Percentiles rank a stretch among this genome's conserved stretches.
Conservation (phyloP, 805 yeast genomes). For the Barnettozyma pratensis region DNA sequence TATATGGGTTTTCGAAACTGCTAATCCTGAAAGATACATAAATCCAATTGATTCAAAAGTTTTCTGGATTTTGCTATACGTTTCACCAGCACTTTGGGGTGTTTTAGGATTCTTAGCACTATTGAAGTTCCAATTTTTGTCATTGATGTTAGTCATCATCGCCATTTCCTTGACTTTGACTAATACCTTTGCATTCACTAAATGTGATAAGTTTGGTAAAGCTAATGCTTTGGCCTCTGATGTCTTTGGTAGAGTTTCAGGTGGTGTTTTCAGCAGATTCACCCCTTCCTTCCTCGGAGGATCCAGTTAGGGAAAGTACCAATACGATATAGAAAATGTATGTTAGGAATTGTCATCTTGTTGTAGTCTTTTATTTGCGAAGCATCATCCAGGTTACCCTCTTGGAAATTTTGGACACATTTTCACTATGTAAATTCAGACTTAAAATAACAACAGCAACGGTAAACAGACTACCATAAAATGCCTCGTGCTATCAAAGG, state of each 20-base stretch:
- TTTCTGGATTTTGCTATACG: constrained; percentile 79
- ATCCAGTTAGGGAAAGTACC: neutral
- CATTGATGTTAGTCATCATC: constrained; percentile 56
- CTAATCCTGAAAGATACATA: constrained; percentile 64
- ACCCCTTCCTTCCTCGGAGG: constrained; percentile 27
- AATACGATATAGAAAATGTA: no score
- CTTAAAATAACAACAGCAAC: no score
- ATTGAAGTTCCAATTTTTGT: constrained; percentile 67
- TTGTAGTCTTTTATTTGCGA: no score
- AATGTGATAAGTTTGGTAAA: constrained; percentile 88
- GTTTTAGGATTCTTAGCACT: constrained; percentile 72
- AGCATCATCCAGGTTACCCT: no score
- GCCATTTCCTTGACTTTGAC: constrained; percentile 71
- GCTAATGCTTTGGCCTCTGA: constrained; percentile 64
- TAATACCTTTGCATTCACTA: constrained; percentile 84
- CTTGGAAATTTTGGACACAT: no score
- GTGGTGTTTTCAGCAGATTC: constrained; percentile 40
- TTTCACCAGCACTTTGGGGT: constrained; percentile 72
- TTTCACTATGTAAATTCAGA: no score
- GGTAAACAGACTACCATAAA: neutral
- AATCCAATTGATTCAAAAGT: constrained; percentile 89
- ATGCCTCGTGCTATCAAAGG: constrained; percentile 57
- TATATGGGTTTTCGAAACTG: constrained; percentile 82
- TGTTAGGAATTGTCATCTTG: no score
- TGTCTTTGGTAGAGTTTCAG: constrained; percentile 49